phyloP scores from a whole-genome alignment of 345 rosid genomes.

The Gossypium arboreum region DNA sequence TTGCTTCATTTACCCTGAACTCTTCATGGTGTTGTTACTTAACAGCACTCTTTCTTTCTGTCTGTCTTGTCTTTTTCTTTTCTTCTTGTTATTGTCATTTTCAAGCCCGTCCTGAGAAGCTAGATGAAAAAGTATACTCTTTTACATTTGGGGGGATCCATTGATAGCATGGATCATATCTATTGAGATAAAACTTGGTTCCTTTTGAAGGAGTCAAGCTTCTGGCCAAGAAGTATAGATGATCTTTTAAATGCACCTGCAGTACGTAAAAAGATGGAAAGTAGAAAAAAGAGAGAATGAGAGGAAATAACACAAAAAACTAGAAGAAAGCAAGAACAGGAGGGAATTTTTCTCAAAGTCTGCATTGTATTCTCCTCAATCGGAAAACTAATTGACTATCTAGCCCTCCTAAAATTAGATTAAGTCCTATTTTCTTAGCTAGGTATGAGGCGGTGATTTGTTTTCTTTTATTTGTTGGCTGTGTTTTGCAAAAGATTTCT shows the following conservation, averaged over 20 bases:
- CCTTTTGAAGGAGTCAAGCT: not conserved
- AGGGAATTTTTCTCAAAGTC: not conserved
- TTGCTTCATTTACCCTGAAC: no score
- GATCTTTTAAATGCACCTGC: not conserved
- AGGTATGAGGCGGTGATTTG: not conserved
- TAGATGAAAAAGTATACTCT: not conserved
- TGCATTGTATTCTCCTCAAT: not conserved
- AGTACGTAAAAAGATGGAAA: not conserved
- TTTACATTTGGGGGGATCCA: not conserved
- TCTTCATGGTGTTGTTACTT: no score
- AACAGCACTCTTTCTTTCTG: no score
- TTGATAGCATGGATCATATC: not conserved
- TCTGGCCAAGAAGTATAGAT: not conserved
- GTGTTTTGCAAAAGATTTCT: not conserved
- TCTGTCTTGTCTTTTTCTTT: no score
- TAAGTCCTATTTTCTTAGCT: not conserved
- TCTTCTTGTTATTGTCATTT: not conserved
- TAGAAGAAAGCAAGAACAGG: not conserved
- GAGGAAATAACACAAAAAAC: not conserved
- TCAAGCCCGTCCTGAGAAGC: not conserved
- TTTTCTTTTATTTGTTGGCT: not conserved
- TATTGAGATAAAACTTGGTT: not conserved
- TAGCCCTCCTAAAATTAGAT: not conserved
- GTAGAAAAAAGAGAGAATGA: not conserved
- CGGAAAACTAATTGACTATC: not conserved